Conservation (phyloP, 176 grass and related monocot species). For the Tuctoria greenei region DNA sequence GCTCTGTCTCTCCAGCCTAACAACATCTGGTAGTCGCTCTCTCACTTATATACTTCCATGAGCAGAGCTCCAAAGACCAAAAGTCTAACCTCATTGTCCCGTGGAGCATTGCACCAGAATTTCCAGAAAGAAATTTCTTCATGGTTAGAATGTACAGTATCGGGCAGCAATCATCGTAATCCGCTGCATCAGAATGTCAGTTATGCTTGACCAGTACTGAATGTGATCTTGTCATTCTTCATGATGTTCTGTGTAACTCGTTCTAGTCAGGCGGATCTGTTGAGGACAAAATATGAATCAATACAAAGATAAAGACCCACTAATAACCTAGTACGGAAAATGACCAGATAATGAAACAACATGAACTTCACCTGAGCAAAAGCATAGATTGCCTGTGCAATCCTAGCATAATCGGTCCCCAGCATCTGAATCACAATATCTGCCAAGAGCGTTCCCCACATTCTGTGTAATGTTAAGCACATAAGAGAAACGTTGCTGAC, state of each 20-base stretch:
- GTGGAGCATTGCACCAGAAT: background rate
- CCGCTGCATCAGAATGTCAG: background rate
- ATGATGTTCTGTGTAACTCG: constrained; percentile 27
- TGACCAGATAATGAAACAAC: background rate
- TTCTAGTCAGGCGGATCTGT: constrained; percentile 62
- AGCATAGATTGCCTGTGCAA: constrained; percentile 84
- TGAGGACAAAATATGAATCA: background rate
- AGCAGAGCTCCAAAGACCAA: background rate
- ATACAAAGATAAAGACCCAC: constrained; percentile 2
- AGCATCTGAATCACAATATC: constrained; percentile 99
- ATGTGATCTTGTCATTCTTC: constrained; percentile 18
- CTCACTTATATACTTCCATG: background rate
- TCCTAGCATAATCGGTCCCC: constrained; percentile 91
- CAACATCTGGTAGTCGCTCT: constrained; percentile 3
- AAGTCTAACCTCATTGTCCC: background rate
- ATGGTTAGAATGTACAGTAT: constrained; percentile 13
- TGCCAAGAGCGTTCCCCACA: constrained; percentile 95
- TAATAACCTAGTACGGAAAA: background rate
- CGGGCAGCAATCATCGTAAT: background rate
- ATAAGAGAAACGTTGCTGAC: background rate
- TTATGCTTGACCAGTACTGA: constrained; percentile 10
- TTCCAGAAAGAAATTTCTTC: background rate
- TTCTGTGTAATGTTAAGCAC: constrained; percentile 46
- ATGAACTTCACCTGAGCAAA: constrained; percentile 72
- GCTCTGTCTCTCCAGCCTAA: constrained; percentile 10